Evolutionary conservation across 176 grass and related monocot species (phyloP).

Genomic region (Otatea glauca): DNA sequence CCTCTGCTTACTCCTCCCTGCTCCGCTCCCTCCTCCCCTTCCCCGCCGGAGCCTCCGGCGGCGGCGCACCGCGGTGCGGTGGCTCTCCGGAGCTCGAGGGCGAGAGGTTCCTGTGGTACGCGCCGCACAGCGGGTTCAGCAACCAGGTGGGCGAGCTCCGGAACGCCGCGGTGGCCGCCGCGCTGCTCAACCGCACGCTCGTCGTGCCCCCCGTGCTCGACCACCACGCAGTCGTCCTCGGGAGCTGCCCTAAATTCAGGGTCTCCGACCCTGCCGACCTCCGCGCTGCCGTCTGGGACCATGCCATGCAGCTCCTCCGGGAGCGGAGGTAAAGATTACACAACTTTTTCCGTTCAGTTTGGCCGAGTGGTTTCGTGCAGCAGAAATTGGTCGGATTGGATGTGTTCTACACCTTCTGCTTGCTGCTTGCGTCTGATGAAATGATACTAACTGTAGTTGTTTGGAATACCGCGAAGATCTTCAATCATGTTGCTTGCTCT

Average conservation of each 20-base stretch:
- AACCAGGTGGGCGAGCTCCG: conserved; percentile 90
- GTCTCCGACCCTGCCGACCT: conserved; percentile 64
- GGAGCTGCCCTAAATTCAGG: conserved; percentile 96
- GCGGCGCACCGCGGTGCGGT: conserved; percentile 38
- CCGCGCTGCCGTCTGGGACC: conserved; percentile 77
- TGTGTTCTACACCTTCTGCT: neutral
- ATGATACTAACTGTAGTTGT: neutral
- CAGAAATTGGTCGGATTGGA: neutral
- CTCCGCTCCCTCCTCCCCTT: conserved; percentile 46
- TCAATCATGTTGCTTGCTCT: neutral
- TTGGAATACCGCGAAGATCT: neutral
- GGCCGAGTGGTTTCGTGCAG: neutral
- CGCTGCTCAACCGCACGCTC: conserved; percentile 86
- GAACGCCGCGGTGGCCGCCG: conserved; percentile 74
- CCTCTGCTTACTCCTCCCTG: conserved; percentile 47
- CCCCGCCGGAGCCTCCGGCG: conserved; percentile 5
- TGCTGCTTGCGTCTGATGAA: neutral
- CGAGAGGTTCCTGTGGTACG: conserved; percentile 89
- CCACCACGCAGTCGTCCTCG: conserved; percentile 88
- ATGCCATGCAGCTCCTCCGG: conserved; percentile 71
- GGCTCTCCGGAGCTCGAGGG: conserved; percentile 41
- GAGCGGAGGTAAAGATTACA: conserved; percentile 59
- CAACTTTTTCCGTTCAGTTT: neutral
- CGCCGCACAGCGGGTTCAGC: conserved; percentile 93
- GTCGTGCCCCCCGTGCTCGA: conserved; percentile 88